phyloP scores from a whole-genome alignment of 345 rosid genomes.

The Physaria fendleri region DNA sequence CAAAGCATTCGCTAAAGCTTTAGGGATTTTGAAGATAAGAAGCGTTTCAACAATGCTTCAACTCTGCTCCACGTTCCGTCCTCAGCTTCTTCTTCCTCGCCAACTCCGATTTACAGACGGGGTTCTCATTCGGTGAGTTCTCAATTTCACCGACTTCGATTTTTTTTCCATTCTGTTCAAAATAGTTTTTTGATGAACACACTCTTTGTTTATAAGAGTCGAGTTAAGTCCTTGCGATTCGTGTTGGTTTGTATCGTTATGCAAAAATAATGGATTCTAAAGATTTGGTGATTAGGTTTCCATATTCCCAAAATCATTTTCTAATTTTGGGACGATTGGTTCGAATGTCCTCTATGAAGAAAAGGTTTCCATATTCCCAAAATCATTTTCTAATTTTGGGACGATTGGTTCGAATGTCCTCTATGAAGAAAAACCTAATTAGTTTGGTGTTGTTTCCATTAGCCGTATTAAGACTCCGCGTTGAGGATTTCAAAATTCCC shows the following conservation, averaged over 20 bases:
- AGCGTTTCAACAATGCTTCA: conserved; percentile 23
- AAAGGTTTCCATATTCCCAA: background rate
- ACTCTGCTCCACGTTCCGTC: conserved; percentile 32
- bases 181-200: background rate
- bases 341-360: background rate
- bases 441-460: too few relatives aligned
- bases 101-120: conserved; percentile 13
- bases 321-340: background rate
- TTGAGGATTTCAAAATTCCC: background rate
- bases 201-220: background rate
- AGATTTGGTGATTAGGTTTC: background rate
- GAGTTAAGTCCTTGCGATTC: background rate
- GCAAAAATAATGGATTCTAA: too few relatives aligned
- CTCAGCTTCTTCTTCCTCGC: conserved; percentile 17
- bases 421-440: background rate
- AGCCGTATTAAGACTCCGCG: too few relatives aligned
- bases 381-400: background rate
- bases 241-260: too few relatives aligned
- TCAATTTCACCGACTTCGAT: background rate
- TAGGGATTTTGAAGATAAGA: conserved; percentile 27
- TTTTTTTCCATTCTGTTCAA: background rate
- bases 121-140: conserved; percentile 11
- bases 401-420: background rate
- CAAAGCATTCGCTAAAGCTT: background rate
- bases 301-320: background rate